phyloP scores from a whole-genome alignment of 148 eudicot species.

The Camellia granthamiana region DNA sequence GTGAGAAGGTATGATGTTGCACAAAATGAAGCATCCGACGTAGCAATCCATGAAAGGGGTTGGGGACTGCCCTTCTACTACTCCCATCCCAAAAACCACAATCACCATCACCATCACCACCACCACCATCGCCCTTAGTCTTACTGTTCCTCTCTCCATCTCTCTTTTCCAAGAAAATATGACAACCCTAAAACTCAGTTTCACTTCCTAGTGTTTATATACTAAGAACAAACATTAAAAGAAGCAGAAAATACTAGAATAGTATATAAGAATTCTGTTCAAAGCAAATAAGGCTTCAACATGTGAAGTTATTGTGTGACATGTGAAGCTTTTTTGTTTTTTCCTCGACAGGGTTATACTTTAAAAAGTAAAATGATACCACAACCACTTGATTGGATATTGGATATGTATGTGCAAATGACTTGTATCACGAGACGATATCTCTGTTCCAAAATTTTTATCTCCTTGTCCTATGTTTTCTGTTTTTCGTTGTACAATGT shows the following conservation, averaged over 20 bases:
- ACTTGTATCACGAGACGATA: neutral
- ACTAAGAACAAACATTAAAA: neutral
- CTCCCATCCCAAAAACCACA: constrained; percentile 16
- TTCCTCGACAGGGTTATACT: neutral
- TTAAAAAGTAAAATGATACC: neutral
- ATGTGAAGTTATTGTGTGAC: constrained; percentile 6
- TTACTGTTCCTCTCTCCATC: constrained; percentile 11
- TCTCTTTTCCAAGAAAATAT: neutral
- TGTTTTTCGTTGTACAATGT: too few relatives aligned
- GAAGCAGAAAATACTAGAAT: neutral
- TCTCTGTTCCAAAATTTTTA: too few relatives aligned
- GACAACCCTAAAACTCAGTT: neutral
- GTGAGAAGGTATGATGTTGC: constrained; percentile 40
- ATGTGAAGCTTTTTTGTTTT: constrained; percentile 15
- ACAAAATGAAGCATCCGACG: constrained; percentile 36
- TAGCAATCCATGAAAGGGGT: constrained; percentile 41
- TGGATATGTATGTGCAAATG: neutral
- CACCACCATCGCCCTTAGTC: constrained; percentile 18
- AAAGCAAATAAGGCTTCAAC: neutral
- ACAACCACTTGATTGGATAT: neutral
- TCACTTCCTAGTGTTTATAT: constrained; percentile 2
- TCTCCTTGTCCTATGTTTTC: too few relatives aligned
- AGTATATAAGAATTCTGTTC: neutral
- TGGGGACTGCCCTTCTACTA: constrained; percentile 10
- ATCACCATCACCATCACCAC: constrained; percentile 20